Conservation (phyloP, 306 rosid species). For the Vicia villosa region DNA sequence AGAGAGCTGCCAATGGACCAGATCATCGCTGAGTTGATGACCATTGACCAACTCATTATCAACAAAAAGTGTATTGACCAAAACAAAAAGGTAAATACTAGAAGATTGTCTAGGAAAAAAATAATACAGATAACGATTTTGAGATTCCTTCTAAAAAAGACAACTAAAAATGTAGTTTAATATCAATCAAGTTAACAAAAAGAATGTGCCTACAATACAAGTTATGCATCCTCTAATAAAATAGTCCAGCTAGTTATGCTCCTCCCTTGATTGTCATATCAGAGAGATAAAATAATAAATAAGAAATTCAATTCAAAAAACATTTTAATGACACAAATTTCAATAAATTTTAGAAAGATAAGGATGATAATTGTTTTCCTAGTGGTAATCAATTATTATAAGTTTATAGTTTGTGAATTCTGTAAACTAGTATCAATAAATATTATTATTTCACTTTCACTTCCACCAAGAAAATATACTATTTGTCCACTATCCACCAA, state of each 20-base stretch:
- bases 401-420: too few species aligned
- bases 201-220: conserved; percentile 25
- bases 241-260: conserved; percentile 36
- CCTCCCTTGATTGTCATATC: conserved; percentile 19
- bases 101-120: conserved; percentile 65
- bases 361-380: conserved; percentile 47
- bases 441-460: neutral
- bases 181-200: conserved; percentile 40
- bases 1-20: too few species aligned
- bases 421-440: too few species aligned
- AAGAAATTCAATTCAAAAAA: conserved; percentile 36
- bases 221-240: neutral
- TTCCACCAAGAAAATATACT: neutral
- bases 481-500: neutral
- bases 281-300: conserved; percentile 20
- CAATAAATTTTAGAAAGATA: conserved; percentile 61
- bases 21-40: too few species aligned
- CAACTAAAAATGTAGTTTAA: conserved; percentile 33
- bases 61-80: neutral
- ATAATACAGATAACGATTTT: conserved; percentile 41
- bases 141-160: conserved; percentile 45
- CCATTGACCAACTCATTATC: too few species aligned
- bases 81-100: neutral
- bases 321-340: conserved; percentile 54
- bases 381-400: too few species aligned